Percentiles rank a stretch among this genome's conserved stretches.
Evolutionary conservation across 768 basidiomycete species (phyloP).

Genomic region (Lactarius trivialis): DNA sequence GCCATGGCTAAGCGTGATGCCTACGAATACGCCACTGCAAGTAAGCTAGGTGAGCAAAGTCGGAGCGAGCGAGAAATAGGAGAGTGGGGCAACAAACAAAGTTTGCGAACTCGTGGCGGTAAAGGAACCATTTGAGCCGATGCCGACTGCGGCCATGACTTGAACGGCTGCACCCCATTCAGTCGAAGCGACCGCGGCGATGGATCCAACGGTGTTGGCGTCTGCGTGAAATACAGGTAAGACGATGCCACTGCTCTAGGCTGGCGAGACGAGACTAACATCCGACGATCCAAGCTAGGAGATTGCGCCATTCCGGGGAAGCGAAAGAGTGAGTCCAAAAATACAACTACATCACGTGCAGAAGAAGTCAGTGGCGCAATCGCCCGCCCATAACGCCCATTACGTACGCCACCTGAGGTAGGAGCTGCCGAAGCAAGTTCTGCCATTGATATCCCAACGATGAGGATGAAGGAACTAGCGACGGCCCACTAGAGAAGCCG

Average conservation of each 20-base stretch:
- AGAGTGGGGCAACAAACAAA: constrained; percentile 36
- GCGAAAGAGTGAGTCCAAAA: constrained; percentile 62
- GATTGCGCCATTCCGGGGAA: constrained; percentile 48
- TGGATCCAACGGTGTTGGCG: constrained; percentile 49
- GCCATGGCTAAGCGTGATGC: constrained; percentile 54
- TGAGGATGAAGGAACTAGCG: constrained; percentile 54
- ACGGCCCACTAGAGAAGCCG: constrained; percentile 48
- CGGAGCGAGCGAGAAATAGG: not conserved
- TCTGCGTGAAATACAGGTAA: constrained; percentile 27
- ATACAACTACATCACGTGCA: constrained; percentile 40
- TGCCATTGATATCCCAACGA: constrained; percentile 60
- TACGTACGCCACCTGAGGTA: constrained; percentile 60
- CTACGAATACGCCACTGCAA: constrained; percentile 56
- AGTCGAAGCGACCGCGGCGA: constrained; percentile 44
- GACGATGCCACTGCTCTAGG: not conserved
- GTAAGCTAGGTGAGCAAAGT: not conserved
- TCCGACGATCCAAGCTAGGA: constrained; percentile 65
- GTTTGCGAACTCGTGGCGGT: constrained; percentile 34
- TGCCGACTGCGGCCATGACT: constrained; percentile 44
- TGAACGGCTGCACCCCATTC: constrained; percentile 58
- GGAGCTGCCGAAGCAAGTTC: constrained; percentile 67
- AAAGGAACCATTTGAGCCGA: constrained; percentile 36
- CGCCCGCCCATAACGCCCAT: not conserved
- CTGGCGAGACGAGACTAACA: constrained; percentile 21
- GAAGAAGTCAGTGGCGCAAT: not conserved